Base-by-base conservation (phyloP, 1,284 basidiomycete species). In the Pseudozyma thailandica region DNA sequence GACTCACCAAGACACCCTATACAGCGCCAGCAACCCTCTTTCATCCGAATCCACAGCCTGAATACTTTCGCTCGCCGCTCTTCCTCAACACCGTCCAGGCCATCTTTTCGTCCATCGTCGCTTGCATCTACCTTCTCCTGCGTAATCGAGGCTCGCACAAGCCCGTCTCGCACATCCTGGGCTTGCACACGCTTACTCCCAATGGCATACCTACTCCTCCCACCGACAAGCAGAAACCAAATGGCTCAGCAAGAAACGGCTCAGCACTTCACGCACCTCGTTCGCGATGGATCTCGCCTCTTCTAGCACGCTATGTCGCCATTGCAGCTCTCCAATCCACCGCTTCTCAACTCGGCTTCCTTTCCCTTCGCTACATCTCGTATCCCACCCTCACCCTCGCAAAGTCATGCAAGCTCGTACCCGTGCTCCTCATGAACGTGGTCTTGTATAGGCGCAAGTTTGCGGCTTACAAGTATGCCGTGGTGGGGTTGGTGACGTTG, bases 341-440 rank as follows among this genome's bases (percentile, higher is more conserved):
- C 21, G 94, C 93, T 0, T 92, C 93, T 13, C 94, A 94, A 8
- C 94, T 98, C 79, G 94, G 94, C 49, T 97, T 98, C 84, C 90
- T 93, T 27, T 90, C 93, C 6, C 89, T 98, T 42, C 89, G 91
- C 39, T 93, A 97, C 85, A 95, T 99, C 81, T 94, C 93, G 18
- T 98, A 98, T 86, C 96, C 96, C 26, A 94, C 95, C 16, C 94
- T 98, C 90, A 94, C 98, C 35, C 90, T 98, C 65, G 95, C 93
- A 63, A 98, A 98, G 84, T 97, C 94, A 0, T 98, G 95, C 88
- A 98, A 98, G 84, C 92, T 96, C 77, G 91, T 96, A 16, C 93
- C 94, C 4, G 93, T 96, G 63, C 92, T 96, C 88, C 86, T 95
- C 84, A 94, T 95, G 92, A 95, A 95, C 84, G 89, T 95, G 18